Evolutionary conservation across 106 monocot genomes (phyloP).

Genomic region (Chionographis japonica): DNA sequence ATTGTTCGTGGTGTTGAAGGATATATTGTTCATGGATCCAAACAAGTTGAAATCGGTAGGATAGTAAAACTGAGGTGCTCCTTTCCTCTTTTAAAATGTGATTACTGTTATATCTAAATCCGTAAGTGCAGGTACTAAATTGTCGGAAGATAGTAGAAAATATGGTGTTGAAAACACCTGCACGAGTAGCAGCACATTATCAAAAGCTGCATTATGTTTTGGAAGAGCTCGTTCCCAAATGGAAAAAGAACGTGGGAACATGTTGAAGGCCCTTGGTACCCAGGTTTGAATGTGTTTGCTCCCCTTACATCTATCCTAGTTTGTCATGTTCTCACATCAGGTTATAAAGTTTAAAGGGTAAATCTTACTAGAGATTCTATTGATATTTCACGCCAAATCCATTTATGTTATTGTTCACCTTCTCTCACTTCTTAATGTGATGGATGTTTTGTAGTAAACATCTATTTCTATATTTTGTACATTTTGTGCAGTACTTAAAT

Average conservation of each 20-base stretch:
- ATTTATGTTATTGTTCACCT: too few relatives aligned
- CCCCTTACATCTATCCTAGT: too few relatives aligned
- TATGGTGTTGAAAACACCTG: conserved; percentile 97
- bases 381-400: too few relatives aligned
- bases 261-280: conserved; percentile 82
- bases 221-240: conserved; percentile 76
- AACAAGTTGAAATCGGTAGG: conserved; percentile 96
- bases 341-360: too few relatives aligned
- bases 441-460: too few relatives aligned
- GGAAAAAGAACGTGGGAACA: conserved; percentile 91
- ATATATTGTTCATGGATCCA: conserved; percentile 89
- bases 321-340: too few relatives aligned
- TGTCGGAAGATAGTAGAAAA: conserved; percentile 94
- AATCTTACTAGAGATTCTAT: too few relatives aligned
- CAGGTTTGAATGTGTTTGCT: conserved; percentile 43
- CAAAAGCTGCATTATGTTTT: conserved; percentile 74
- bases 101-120: conserved; percentile 4
- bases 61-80: background rate
- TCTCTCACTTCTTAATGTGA: too few relatives aligned
- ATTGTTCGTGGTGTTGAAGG: conserved; percentile 99
- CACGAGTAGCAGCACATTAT: conserved; percentile 76
- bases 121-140: conserved; percentile 53
- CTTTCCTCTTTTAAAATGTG: background rate
- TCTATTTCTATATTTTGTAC: too few relatives aligned
- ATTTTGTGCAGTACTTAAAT: too few relatives aligned